Base-by-base conservation (phyloP, 192 early-diverging fungal genomes). In the Chytriomyces sp. region DNA sequence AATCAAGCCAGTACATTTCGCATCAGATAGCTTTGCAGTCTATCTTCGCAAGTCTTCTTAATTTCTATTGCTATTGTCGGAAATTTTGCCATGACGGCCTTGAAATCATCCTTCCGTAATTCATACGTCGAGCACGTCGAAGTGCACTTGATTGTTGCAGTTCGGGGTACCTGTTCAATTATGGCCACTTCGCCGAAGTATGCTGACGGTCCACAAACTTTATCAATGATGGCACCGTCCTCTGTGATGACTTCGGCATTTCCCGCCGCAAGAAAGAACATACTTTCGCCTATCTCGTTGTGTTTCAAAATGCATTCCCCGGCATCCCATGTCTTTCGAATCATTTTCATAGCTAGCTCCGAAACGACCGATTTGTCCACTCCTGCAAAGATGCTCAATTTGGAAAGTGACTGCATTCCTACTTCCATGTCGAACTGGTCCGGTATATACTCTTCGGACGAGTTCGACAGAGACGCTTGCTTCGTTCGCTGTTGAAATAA, bases 181-280 rank as follows among this genome's bases (percentile, higher is more conserved):
- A 88, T 65, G 31, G 85, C 78, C 3, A 87, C 85, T 71, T 87
- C 85, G 44, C 85, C 85, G 72, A 87, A 87, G 59, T 68, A 87
- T 25, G 80, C 65, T 36, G 75, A 70, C 34, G 77, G 78, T 2
- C 75, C 71, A 30, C 37, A 63, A 6, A 68, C 75, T 37, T 74
- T 74, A 72, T 87, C 77, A 57, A 79, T 69, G 40, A 75, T 44
- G 8, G 78, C 77, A 19, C 82, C 84, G 58, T 79, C 84, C 58
- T 68, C 65, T 8, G 65, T 68, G 31, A 82, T 59, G 3, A 86
- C 81, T 33, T 87, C 80, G 4, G 75, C 80, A 14, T 65, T 59
- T n/a, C 85, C 85, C 4, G 74, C 78, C 7, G 81, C 77, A n/a
- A n/a, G n/a, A n/a, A n/a, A n/a, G n/a, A n/a, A n/a, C n/a, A n/a